Evolutionary conservation across 148 eudicot genomes (phyloP).

Genomic region (Oxyria digyna): DNA sequence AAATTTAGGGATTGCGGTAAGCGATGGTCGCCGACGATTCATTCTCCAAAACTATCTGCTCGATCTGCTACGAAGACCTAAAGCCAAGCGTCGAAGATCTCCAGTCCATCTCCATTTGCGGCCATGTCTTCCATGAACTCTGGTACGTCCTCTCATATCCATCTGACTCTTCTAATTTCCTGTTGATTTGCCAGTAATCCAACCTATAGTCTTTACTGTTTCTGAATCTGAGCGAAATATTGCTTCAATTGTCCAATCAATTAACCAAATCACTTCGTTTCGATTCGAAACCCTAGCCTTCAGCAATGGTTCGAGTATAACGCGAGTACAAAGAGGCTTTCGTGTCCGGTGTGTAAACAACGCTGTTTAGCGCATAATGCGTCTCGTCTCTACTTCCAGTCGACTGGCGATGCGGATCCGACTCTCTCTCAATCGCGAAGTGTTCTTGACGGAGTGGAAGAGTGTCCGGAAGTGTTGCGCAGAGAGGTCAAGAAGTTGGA

Average conservation of each 20-base stretch:
- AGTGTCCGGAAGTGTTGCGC: conserved; percentile 42
- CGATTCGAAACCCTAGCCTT: conserved; percentile 36
- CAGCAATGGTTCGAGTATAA: conserved; percentile 98
- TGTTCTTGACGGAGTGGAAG: conserved; percentile 11
- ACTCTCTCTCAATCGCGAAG: conserved; percentile 32
- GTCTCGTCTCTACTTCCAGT: conserved; percentile 77
- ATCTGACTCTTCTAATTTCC: not conserved
- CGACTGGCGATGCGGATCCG: conserved; percentile 45
- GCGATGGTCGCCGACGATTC: conserved; percentile 13
- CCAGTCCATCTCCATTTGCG: conserved; percentile 82
- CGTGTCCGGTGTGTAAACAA: conserved; percentile 93
- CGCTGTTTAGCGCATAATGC: conserved; percentile 46
- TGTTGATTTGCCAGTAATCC: not conserved
- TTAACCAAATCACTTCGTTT: not conserved
- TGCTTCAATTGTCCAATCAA: not conserved
- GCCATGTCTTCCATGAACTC: conserved; percentile 95
- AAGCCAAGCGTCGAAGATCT: conserved; percentile 88
- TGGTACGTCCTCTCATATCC: conserved; percentile 31
- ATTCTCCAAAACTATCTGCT: conserved; percentile 70
- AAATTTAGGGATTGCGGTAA: not conserved
- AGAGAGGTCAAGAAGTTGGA: conserved; percentile 53
- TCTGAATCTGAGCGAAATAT: not conserved
- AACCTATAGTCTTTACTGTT: not conserved
- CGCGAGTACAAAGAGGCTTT: conserved; percentile 44
- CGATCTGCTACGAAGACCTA: conserved; percentile 92